Evolutionary conservation across 1,139 yeast genomes (phyloP).

Genomic region (Lodderomyces orthopsilosis): DNA sequence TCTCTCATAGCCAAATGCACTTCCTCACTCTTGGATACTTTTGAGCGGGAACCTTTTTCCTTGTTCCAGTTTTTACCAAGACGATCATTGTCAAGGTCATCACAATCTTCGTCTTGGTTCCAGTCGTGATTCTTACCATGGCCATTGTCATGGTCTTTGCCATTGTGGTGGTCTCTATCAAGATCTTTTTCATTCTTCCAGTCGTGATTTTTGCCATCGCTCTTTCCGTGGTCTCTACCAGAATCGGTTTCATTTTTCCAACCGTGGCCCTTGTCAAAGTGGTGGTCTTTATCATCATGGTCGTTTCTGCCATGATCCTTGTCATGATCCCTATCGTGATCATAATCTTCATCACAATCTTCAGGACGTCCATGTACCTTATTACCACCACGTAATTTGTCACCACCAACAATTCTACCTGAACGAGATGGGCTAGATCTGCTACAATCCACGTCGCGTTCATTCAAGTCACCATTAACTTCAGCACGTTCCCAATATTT

Average conservation of each 20-base stretch:
- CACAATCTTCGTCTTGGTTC: constrained; percentile 1
- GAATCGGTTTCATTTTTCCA: background rate
- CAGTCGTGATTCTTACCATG: background rate
- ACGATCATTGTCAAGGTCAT: constrained; percentile 3
- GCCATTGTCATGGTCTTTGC: background rate
- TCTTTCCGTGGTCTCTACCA: background rate
- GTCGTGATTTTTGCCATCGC: background rate
- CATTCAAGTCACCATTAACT: background rate
- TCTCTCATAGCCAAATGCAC: constrained; percentile 4
- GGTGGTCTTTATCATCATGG: background rate
- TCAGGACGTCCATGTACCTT: background rate
- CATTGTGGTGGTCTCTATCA: constrained; percentile 3
- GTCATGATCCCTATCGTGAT: background rate
- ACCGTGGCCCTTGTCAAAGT: background rate
- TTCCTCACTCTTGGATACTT: constrained; percentile 2
- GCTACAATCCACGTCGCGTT: background rate
- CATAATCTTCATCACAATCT: constrained; percentile 1
- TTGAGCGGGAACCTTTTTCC: background rate
- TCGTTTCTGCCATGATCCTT: background rate
- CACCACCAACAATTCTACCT: background rate
- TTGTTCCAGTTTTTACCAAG: constrained; percentile 1
- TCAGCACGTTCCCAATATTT: constrained; percentile 2
- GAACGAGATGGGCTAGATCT: background rate
- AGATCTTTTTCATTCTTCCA: constrained; percentile 1
- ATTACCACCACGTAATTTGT: background rate